These are phyloP conservation scores for Globisporangium solare DNA, from an alignment of 352 stramenopile species.

Conservation along the genomic window DNA sequence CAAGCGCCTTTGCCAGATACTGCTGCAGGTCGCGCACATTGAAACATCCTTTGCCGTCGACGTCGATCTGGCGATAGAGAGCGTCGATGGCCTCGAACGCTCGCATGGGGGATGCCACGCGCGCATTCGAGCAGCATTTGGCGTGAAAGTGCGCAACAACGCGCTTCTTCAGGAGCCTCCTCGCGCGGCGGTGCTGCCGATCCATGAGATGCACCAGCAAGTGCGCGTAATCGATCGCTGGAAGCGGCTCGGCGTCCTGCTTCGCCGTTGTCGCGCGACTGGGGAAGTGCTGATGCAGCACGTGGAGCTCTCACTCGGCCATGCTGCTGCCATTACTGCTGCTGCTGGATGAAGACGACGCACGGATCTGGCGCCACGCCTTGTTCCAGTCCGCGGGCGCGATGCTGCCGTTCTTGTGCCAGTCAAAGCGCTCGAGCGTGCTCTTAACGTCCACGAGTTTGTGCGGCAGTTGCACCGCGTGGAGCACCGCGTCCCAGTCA, in stretches of 20 bases:
- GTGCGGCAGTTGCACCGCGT: slow-evolving; percentile 25
- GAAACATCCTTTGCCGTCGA: slow-evolving; percentile 40
- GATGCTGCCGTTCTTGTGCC: slow-evolving; percentile 30
- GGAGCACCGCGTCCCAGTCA: slow-evolving; percentile 32
- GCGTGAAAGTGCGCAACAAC: slow-evolving; percentile 23
- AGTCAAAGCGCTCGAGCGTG: slow-evolving; percentile 45
- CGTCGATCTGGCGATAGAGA: slow-evolving; percentile 31
- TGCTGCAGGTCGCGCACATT: slow-evolving; percentile 22
- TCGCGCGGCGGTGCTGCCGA: slow-evolving; percentile 22
- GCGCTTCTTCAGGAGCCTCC: slow-evolving; percentile 17
- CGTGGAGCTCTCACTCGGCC: slow-evolving; percentile 34
- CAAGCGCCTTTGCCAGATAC: slow-evolving; percentile 10
- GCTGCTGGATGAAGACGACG: neutral
- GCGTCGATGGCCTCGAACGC: slow-evolving; percentile 10
- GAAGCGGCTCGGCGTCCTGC: neutral
- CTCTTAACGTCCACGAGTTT: slow-evolving; percentile 41
- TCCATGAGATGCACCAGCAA: slow-evolving; percentile 50
- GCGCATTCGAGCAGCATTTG: slow-evolving; percentile 9
- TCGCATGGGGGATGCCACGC: too few relatives aligned
- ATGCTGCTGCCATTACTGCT: slow-evolving; percentile 10
- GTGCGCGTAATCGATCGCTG: slow-evolving; percentile 37
- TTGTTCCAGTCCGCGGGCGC: slow-evolving; percentile 39
- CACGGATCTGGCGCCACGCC: slow-evolving; percentile 30
- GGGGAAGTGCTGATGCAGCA: slow-evolving; percentile 34
- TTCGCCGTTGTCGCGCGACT: neutral